Conservation (phyloP, 2,329 filamentous ascomycete species). For the Torrubiellomyces zombiae region DNA sequence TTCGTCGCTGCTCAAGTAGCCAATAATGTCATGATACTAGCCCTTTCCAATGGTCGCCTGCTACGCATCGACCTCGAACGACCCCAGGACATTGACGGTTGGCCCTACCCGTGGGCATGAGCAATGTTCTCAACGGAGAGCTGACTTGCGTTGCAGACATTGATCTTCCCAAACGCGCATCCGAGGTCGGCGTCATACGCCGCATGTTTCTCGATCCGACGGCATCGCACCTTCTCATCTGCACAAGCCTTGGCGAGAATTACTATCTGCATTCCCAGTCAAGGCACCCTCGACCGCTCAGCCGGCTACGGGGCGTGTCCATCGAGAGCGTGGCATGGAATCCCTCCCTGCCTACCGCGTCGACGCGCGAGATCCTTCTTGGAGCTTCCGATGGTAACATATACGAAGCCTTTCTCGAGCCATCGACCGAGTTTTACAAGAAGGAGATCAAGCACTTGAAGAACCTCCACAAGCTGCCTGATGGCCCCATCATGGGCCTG, state of each 20-base stretch:
- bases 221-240: constrained; percentile 83
- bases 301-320: constrained; percentile 66
- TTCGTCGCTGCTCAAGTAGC: constrained; percentile 94
- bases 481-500: constrained; percentile 70
- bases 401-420: constrained; percentile 91
- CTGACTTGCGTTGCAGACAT: constrained; percentile 52
- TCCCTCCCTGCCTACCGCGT: constrained; percentile 78
- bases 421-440: constrained; percentile 84
- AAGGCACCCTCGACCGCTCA: constrained; percentile 66
- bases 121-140: too few relatives aligned
- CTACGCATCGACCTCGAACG: constrained; percentile 87
- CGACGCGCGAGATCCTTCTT: constrained; percentile 83
- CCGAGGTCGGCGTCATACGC: constrained; percentile 80
- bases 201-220: constrained; percentile 97
- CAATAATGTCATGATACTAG: constrained; percentile 89
- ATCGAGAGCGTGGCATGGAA: constrained; percentile 94
- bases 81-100: constrained; percentile 87
- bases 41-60: constrained; percentile 81
- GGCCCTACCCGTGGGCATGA: too few relatives aligned
- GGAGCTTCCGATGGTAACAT: constrained; percentile 88
- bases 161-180: constrained; percentile 83
- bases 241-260: constrained; percentile 83
- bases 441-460: constrained; percentile 89
- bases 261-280: constrained; percentile 97
- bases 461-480: constrained; percentile 62